Base-by-base conservation (phyloP, 495 filamentous ascomycete species). In the Xylaria flabelliformis region DNA sequence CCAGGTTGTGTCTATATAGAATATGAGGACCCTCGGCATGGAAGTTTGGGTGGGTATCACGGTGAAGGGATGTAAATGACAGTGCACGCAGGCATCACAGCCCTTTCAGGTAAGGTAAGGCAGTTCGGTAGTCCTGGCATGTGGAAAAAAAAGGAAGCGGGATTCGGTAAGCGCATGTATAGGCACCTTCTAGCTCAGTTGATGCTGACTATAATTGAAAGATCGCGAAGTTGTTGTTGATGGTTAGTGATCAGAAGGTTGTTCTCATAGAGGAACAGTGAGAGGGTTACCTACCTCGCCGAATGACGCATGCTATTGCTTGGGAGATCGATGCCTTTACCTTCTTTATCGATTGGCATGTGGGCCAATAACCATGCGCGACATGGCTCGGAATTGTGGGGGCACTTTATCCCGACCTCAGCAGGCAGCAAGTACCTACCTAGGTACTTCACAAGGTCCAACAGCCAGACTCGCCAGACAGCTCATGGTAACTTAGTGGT, bases 291-390 rank as follows among this genome's bases (percentile, higher is more conserved):
- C 0, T 13, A 19, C 42, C 29, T 64, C n/a, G 61, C 61, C 39
- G 61, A 19, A 64, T 64, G 61, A 64, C 61, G 61, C 61, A 64
- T 64, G 44, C 44, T 13, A 56, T 55, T 53, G 39, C 39, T 42
- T 19, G 51, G 51, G 24, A 56, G 17, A 32, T 56, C 10, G 24
- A 56, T 26, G 24, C 26, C 51, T 53, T 53, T 24, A 53, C 24
- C 21, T n/a, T 53, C 55, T 34, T 59, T 61, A 61, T 61, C 58
- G 58, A 61, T 61, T 61, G 58, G 58, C n/a, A 61, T 61, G 58
- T 59, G 32, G 13, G 32, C 21, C 24, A 26, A 50, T 8, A 19
- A 19, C 13, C 15, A 46, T 17, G 7, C 46, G 19, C 46, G 19
- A 50, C 19, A 4, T 21, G 17, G 8, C 46, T 6, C 19, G 1